phyloP scores from a whole-genome alignment of 257 asterid species.

The Capsicum rhomboideum region DNA sequence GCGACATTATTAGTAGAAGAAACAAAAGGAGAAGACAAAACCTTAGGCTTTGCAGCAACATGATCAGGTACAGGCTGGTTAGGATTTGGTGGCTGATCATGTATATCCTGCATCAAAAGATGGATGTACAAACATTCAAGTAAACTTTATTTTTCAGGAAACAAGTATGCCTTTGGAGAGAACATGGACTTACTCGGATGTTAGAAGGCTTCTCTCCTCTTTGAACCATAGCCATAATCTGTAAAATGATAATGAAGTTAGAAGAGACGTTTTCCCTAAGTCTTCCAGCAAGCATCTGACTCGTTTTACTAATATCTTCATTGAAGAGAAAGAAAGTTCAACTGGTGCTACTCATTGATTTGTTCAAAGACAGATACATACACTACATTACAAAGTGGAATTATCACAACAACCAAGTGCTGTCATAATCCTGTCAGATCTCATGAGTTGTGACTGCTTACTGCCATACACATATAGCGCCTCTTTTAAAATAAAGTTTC shows the following conservation, averaged over 20 bases:
- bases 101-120: slow-evolving; percentile 52
- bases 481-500: not conserved
- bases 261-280: not conserved
- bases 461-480: not conserved
- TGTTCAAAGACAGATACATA: not conserved
- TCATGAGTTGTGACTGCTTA: not conserved
- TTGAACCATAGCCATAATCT: slow-evolving; percentile 90
- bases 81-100: slow-evolving; percentile 94
- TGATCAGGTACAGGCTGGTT: slow-evolving; percentile 73
- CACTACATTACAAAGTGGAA: too few relatives aligned
- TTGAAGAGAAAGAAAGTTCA: not conserved
- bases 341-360: not conserved
- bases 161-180: not conserved
- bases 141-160: not conserved
- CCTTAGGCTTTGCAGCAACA: slow-evolving; percentile 73
- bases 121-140: not conserved
- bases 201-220: slow-evolving; percentile 94
- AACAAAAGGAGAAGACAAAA: slow-evolving; percentile 16
- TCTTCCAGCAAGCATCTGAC: not conserved
- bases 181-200: slow-evolving; percentile 54
- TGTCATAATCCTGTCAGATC: not conserved
- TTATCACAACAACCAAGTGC: not conserved
- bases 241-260: slow-evolving; percentile 14
- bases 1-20: not conserved
- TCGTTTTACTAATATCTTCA: not conserved